phyloP scores from a whole-genome alignment of 768 basidiomycete genomes.

The Lyophyllum decastes region DNA sequence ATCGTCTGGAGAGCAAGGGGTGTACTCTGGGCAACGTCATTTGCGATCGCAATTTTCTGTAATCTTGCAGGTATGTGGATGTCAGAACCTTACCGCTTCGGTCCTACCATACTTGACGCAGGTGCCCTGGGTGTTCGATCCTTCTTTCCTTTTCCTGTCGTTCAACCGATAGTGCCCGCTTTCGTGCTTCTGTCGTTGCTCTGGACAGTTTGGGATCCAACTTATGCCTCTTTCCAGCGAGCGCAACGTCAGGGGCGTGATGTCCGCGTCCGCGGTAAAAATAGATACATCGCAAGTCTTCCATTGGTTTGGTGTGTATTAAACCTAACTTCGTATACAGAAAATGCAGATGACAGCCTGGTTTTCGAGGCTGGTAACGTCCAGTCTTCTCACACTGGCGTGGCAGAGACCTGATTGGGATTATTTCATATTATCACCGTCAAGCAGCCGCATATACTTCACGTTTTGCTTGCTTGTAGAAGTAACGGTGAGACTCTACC shows the following conservation, averaged over 20 bases:
- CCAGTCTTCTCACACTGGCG: conserved; percentile 44
- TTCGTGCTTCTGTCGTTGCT: conserved; percentile 60
- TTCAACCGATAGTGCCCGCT: conserved; percentile 47
- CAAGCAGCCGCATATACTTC: conserved; percentile 47
- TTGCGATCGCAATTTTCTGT: conserved; percentile 41
- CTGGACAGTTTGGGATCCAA: conserved; percentile 89
- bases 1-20: conserved; percentile 73
- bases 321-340: conserved; percentile 36
- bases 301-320: not conserved
- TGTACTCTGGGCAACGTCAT: conserved; percentile 57
- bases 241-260: conserved; percentile 72
- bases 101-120: conserved; percentile 13
- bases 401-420: conserved; percentile 42
- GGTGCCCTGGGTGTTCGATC: conserved; percentile 34
- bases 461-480: conserved; percentile 49
- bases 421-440: conserved; percentile 34
- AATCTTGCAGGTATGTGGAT: conserved; percentile 47
- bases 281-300: conserved; percentile 58
- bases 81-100: not conserved
- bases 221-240: conserved; percentile 60
- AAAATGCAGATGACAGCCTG: conserved; percentile 60
- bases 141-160: conserved; percentile 23
- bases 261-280: conserved; percentile 66
- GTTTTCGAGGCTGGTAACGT: conserved; percentile 54
- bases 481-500: conserved; percentile 47